Base-by-base conservation (phyloP, 768 basidiomycete genomes). In the Naematelia encephala region DNA sequence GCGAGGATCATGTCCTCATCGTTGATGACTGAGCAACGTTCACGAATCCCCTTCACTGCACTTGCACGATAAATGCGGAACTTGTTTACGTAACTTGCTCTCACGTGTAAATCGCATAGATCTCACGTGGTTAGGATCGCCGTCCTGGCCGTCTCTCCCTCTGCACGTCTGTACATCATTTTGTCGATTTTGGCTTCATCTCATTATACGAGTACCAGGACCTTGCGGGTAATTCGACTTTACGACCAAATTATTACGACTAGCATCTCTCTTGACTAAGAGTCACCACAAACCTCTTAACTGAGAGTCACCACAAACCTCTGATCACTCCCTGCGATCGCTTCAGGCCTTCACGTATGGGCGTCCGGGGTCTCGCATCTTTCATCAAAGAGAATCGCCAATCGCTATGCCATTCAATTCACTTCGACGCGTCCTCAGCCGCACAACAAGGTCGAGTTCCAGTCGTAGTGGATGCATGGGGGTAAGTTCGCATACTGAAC, bases 391-490 rank as follows among this genome's bases (percentile, higher is more conserved):
- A 77, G 23, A 74, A 77, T 42, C 57, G 72, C 2, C 65, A 63
- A 42, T 74, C 74, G 19, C 46, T 77, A 14, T 70, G 73, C 28
- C 56, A 55, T 4, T 60, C 69, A 11, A 27, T 70, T 25, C 61
- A 58, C 2, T 60, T 70, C 34, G 52, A 57, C 47, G 54, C 54
- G 12, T 23, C 26, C 5, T n/a, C 25, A 30, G 13, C 48, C 8
- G 47, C 22, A 21, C 48, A 16, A 16, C 48, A 27, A 50, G 48
- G 48, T 21, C 42, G 30, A 42, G 61, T 62, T 3, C 61, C 68
- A 30, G 62, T 77, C 21, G 67, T 78, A 0, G 65, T 78, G 5
- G 78, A 78, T 59, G 76, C 74, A 19, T 78, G 78, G 78, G 68
- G 72, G 76, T 77, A 48, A 60, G 75, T 64, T 8, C 39, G n/a